Evolutionary conservation across 1,139 yeast genomes (phyloP).

Genomic region (Yamadazyma jaroonii): DNA sequence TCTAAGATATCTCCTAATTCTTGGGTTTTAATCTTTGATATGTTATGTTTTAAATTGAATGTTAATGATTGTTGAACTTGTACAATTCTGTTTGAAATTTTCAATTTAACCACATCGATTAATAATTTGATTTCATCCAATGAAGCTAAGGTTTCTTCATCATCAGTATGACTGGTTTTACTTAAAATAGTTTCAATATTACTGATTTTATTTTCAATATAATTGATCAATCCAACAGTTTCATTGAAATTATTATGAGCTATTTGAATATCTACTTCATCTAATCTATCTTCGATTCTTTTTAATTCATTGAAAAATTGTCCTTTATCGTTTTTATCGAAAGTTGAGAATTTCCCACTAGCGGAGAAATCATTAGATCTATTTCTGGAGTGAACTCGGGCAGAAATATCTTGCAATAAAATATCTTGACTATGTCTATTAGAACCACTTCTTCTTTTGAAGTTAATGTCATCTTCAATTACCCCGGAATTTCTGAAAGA

Average conservation of each 20-base stretch:
- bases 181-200: conserved; percentile 20
- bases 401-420: conserved; percentile 51
- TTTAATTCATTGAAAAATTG: conserved; percentile 44
- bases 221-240: conserved; percentile 52
- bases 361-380: conserved; percentile 46
- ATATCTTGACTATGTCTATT: conserved; percentile 38
- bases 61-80: conserved; percentile 37
- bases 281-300: conserved; percentile 58
- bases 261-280: conserved; percentile 63
- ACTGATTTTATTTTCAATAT: conserved; percentile 35
- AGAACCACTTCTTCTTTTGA: conserved; percentile 26
- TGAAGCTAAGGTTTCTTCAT: conserved; percentile 15
- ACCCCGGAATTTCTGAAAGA: conserved; percentile 39
- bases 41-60: conserved; percentile 38
- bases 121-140: conserved; percentile 36
- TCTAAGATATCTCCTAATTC: conserved; percentile 35
- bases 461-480: conserved; percentile 20
- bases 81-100: conserved; percentile 34
- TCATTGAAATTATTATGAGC: conserved; percentile 58
- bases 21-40: conserved; percentile 27
- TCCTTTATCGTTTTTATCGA: conserved; percentile 20
- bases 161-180: conserved; percentile 8
- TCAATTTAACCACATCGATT: conserved; percentile 42
- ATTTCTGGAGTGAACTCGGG: conserved; percentile 55
- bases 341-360: conserved; percentile 14